phyloP scores from a whole-genome alignment of 148 eudicot species.

The Polygonum aviculare region DNA sequence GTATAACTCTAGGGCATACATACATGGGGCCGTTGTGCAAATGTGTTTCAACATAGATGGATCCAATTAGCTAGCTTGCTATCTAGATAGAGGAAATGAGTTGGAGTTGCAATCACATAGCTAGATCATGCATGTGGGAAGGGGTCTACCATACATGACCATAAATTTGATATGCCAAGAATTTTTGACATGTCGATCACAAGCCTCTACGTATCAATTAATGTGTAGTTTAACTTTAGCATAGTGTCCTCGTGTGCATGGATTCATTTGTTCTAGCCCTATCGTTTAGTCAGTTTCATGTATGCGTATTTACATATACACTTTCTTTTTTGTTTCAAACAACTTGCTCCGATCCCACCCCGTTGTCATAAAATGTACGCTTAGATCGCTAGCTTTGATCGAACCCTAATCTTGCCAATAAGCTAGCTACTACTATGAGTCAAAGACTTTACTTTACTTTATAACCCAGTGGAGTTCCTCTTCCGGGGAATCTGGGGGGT shows the following conservation, averaged over 20 bases:
- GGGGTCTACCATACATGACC: not conserved
- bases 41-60: not conserved
- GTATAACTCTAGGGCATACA: not conserved
- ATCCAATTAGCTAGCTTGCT: not conserved
- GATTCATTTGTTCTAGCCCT: not conserved
- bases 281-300: not conserved
- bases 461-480: too few relatives aligned
- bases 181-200: not conserved
- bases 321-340: not conserved
- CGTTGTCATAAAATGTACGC: not conserved
- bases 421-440: not conserved
- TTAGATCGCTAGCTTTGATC: not conserved
- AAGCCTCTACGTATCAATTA: not conserved
- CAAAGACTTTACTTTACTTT: too few relatives aligned
- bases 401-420: not conserved
- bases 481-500: too few relatives aligned
- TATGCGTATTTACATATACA: not conserved
- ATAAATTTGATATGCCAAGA: not conserved
- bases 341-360: not conserved
- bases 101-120: not conserved
- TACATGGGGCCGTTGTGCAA: not conserved
- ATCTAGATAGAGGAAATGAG: slow-evolving; percentile 3
- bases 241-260: slow-evolving; percentile 10
- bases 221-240: not conserved
- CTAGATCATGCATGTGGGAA: not conserved